These are phyloP conservation scores for Candolleomyces eurysporus DNA, from an alignment of 768 basidiomycete species.

Conservation along the genomic window DNA sequence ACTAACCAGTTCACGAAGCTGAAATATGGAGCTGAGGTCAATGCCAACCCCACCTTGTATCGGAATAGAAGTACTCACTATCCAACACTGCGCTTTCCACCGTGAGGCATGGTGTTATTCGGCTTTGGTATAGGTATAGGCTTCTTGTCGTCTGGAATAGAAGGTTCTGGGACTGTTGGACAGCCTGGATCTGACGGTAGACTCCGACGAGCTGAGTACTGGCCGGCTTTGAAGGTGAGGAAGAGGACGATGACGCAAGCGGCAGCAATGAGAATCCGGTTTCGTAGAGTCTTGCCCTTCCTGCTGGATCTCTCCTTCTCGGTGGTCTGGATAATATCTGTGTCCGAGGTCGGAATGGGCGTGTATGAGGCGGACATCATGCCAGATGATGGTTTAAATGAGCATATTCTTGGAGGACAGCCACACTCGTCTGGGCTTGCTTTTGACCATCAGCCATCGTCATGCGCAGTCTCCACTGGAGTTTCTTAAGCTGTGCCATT, in stretches of 20 bases:
- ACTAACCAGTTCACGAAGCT: conserved; percentile 79
- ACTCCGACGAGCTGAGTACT: conserved; percentile 29
- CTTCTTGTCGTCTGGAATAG: not conserved
- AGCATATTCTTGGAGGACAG: conserved; percentile 15
- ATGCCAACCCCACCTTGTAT: not conserved
- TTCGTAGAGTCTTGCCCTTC: conserved; percentile 13
- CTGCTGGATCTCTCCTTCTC: not conserved
- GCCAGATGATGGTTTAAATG: conserved; percentile 16
- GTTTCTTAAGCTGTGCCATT: conserved; percentile 14
- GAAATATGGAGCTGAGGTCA: conserved; percentile 11
- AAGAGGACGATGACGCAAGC: conserved; percentile 37
- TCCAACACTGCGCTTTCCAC: conserved; percentile 74
- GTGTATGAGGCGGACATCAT: conserved; percentile 22
- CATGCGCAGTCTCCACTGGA: conserved; percentile 14
- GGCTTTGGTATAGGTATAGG: conserved; percentile 4
- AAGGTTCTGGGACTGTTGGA: not conserved
- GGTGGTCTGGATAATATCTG: conserved; percentile 16
- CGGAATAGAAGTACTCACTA: conserved; percentile 51
- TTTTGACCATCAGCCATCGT: not conserved
- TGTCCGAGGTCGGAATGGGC: conserved; percentile 16
- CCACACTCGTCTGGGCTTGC: conserved; percentile 6
- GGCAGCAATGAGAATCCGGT: conserved; percentile 31
- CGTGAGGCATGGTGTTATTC: conserved; percentile 31
- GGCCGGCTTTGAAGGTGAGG: conserved; percentile 41
- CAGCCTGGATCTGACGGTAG: conserved; percentile 1